Evolutionary conservation across 2,329 filamentous ascomycete species (phyloP).

Genomic region (Sclerotinia nivalis): DNA sequence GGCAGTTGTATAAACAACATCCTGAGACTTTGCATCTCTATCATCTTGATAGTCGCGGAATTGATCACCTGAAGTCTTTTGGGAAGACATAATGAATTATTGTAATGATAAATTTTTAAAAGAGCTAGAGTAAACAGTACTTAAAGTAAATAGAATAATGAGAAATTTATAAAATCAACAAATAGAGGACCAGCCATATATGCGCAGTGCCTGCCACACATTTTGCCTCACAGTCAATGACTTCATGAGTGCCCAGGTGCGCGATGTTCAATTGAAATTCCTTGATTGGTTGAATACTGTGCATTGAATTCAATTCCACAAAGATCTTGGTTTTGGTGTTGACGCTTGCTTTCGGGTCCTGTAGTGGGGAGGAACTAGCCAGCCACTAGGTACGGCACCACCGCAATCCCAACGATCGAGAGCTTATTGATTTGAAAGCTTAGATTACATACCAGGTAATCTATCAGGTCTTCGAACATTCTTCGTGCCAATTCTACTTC

Average conservation of each 20-base stretch:
- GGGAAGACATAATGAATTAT: conserved; percentile 28
- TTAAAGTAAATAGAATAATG: not conserved
- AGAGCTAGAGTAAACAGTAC: not conserved
- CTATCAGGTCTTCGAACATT: not conserved
- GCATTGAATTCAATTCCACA: not conserved
- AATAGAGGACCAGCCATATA: not conserved
- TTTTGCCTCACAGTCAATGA: conserved; percentile 6
- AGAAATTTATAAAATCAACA: not conserved
- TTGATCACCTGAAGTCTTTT: conserved; percentile 44
- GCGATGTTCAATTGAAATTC: not conserved
- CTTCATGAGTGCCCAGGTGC: not conserved
- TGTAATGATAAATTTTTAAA: not conserved
- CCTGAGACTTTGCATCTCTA: conserved; percentile 44
- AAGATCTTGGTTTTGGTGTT: conserved; percentile 3
- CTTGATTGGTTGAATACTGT: not conserved
- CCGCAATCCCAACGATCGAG: conserved; percentile 9
- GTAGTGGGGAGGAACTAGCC: not conserved
- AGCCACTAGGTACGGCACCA: not conserved
- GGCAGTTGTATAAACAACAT: conserved; percentile 52
- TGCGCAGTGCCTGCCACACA: not conserved
- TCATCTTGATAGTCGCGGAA: conserved; percentile 47
- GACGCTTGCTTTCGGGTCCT: not conserved
- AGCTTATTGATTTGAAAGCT: conserved; percentile 6
- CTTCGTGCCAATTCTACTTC: not conserved
- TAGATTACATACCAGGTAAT: not conserved